phyloP scores from a whole-genome alignment of 495 filamentous ascomycete genomes.

The Neurospora terricola region DNA sequence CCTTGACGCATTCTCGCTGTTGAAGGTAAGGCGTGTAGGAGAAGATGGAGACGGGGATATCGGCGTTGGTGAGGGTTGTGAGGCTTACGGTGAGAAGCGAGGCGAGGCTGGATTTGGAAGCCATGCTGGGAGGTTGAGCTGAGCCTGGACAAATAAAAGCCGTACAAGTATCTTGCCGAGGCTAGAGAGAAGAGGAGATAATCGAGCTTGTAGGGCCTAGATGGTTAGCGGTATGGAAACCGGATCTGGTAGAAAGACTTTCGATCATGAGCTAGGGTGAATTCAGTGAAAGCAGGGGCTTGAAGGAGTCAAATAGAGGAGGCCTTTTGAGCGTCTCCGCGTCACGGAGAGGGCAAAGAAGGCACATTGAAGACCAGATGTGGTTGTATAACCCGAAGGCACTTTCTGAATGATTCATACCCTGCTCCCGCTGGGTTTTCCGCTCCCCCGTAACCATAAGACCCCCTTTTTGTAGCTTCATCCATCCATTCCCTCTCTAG shows the following conservation, averaged over 20 bases:
- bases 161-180: no score
- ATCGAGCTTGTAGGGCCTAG: not conserved
- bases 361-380: not conserved
- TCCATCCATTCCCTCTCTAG: not conserved
- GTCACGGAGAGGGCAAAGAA: not conserved
- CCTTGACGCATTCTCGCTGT: slow-evolving; percentile 7
- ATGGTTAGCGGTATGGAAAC: not conserved
- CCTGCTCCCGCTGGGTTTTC: not conserved
- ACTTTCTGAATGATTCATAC: not conserved
- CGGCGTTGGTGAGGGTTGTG: not conserved
- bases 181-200: no score
- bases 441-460: not conserved
- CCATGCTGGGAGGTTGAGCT: not conserved
- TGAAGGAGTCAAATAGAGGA: not conserved
- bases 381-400: not conserved
- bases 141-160: not conserved
- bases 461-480: not conserved
- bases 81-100: not conserved
- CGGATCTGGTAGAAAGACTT: not conserved
- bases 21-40: not conserved
- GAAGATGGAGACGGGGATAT: not conserved
- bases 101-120: not conserved
- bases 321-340: not conserved
- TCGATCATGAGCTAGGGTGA: not conserved
- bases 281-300: not conserved